Base-by-base conservation (phyloP, 306 rosid genomes). In the Mimosa bimucronata region DNA sequence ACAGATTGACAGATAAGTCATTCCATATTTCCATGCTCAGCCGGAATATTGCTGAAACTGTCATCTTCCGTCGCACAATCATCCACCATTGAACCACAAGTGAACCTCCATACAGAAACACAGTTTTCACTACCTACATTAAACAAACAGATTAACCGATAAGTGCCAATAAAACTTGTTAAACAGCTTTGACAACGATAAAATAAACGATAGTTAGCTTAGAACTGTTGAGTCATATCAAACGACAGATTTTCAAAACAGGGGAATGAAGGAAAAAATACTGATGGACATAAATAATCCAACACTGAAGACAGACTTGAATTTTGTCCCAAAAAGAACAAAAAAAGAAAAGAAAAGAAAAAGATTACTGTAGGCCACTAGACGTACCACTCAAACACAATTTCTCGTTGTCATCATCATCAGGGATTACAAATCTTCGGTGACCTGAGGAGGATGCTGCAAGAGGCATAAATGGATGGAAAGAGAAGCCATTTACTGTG, bases 361-460 rank as follows among this genome's bases (percentile, higher is more conserved):
- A 3, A 55, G 28, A n/a, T 2, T 58, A 29, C 9, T 58, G 44
- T 72, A 66, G 85, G 81, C 75, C n/a, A 71, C 23, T 41, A 55
- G 70, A 74, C 37, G 77, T 95, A 95, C 99, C 99, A 77, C 83
- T 87, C 77, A 95, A 80, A 80, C 86, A 76, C 66, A 89, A 74
- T 70, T 89, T 90, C 71, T 55, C 92, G 5, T 83, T 76, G 79
- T 23, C 62, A 9, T 91, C 91, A 23, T 91, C 91, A 48, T 93
- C 99, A 65, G 96, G 91, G 50, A 74, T 83, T 67, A 86, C 55
- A 83, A 85, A 95, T 88, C 99, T 91, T 57, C 99, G 91, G 76
- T 93, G 98, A 50, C 99, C 99, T 9, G 98, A 95, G 62, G 98
- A 90, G 71, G 99, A 76, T 40, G 85, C 90, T 15, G 97, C 94